These are phyloP conservation scores for Xylaria sp. DNA, from an alignment of 495 filamentous ascomycete genomes.

Conservation along the genomic window DNA sequence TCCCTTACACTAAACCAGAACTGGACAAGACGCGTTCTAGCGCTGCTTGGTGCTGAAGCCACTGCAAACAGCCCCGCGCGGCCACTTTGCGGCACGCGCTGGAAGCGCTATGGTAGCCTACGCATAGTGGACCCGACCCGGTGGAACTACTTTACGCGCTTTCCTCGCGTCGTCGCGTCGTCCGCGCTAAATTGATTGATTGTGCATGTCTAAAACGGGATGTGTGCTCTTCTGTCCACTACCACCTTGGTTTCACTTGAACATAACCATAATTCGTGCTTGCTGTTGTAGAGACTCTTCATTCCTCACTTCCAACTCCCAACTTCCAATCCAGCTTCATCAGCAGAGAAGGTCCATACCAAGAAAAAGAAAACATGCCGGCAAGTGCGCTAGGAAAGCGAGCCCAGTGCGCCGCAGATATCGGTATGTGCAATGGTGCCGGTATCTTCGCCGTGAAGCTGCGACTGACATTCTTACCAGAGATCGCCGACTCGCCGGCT, in stretches of 20 bases:
- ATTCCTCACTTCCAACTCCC: not conserved
- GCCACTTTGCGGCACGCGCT: not conserved
- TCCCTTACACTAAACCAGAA: not conserved
- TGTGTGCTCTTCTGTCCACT: conserved; percentile 18
- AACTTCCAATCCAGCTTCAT: too few relatives aligned
- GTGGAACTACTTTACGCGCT: conserved; percentile 39
- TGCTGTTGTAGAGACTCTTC: not conserved
- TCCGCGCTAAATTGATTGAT: conserved; percentile 39
- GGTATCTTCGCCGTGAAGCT: conserved; percentile 30
- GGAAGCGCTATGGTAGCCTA: not conserved
- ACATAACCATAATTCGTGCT: not conserved
- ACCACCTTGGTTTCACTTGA: conserved; percentile 9
- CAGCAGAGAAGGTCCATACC: conserved; percentile 4
- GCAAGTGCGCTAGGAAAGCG: conserved; percentile 77
- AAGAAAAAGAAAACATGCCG: conserved; percentile 59
- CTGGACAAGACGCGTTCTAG: not conserved
- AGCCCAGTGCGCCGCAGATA: conserved; percentile 60
- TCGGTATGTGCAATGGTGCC: conserved; percentile 59
- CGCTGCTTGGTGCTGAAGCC: not conserved
- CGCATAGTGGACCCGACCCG: not conserved
- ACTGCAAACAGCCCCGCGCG: not conserved
- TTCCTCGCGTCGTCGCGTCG: conserved; percentile 32
- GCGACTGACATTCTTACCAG: conserved; percentile 44
- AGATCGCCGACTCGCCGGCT: conserved; percentile 49
- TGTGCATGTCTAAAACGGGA: conserved; percentile 5